phyloP scores from a whole-genome alignment of 2,329 filamentous ascomycete genomes.

The Hysterium pulicare region DNA sequence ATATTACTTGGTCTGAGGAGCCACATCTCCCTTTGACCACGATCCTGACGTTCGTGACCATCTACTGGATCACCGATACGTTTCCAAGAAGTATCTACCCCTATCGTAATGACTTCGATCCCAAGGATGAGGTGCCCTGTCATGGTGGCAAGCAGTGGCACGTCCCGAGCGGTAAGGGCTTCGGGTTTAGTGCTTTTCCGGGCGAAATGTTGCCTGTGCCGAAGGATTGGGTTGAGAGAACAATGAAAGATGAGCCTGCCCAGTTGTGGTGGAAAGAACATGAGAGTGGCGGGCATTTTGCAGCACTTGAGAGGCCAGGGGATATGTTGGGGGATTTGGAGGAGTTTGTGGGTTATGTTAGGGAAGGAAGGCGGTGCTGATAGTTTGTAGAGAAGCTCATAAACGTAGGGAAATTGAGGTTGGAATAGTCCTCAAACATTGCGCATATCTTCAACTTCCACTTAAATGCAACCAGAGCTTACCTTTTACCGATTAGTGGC shows the following conservation, averaged over 20 bases:
- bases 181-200: slow-evolving; percentile 45
- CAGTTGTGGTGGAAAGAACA: slow-evolving; percentile 37
- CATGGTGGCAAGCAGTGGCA: too few species aligned
- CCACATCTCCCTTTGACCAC: slow-evolving; percentile 35
- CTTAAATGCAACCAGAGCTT: too few species aligned
- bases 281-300: slow-evolving; percentile 51
- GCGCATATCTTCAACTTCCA: too few species aligned
- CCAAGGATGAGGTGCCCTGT: slow-evolving; percentile 5
- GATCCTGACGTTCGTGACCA: slow-evolving; percentile 49
- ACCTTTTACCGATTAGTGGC: too few species aligned
- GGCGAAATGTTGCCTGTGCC: slow-evolving; percentile 41
- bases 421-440: too few species aligned
- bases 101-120: slow-evolving; percentile 39
- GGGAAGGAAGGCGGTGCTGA: too few species aligned
- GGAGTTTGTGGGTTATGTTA: slow-evolving; percentile 38
- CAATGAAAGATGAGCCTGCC: too few species aligned
- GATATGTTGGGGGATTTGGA: slow-evolving; percentile 45
- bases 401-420: too few species aligned
- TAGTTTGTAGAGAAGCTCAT: too few species aligned
- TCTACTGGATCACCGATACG: slow-evolving; percentile 57
- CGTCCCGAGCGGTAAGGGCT: slow-evolving; percentile 42
- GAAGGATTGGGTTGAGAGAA: slow-evolving; percentile 38
- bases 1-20: slow-evolving; percentile 52
- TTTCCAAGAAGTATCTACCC: slow-evolving; percentile 49
- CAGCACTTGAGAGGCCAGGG: slow-evolving; percentile 45